Base-by-base conservation (phyloP, 306 rosid species). In the Cucurbita moschata region DNA sequence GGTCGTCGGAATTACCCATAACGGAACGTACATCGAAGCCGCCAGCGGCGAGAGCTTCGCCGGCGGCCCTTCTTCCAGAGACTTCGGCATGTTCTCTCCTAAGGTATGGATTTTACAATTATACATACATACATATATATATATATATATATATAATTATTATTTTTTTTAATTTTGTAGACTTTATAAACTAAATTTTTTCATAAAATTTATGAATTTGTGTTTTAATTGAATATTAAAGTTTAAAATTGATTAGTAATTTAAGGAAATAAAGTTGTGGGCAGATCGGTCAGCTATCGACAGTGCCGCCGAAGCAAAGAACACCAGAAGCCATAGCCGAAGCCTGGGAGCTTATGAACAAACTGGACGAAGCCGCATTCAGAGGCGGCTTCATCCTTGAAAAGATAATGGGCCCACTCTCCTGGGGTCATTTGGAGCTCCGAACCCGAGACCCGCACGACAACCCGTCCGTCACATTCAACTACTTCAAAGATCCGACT, bases 351-450 rank as follows among this genome's bases (percentile, higher is more conserved):
- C 46, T 18, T 6, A 82, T 83, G 90, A 78, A 71, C 10, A 75
- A 35, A 4, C 79, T 83, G 5, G 83, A 85, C 0, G 55, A 87
- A 6, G 73, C 77, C 54, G 92, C 86, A 10, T 81, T 86, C 10
- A 62, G 70, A 7, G 96, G 96, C 5, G 95, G 96, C 4, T 90
- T 87, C 88, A 75, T 90, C 56, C 85, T 90, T 0, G 90, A 88
- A 76, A 90, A 88, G 56, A 76, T 84, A 47, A 73, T 77, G 82
- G 97, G 97, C 6, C 97, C 97, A 39, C 37, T 82, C 11, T 90
- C 92, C 51, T 80, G 37, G 0, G 97, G 97, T 14, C 81, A 84
- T 69, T 21, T 89, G 77, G 87, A 87, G 83, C 92, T 87, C 60
- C 84, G 49, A 58, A 89, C 53, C 78, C 81, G 74, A 3, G 77